phyloP scores from a whole-genome alignment of 306 rosid genomes.

The Vigna nakashimae region DNA sequence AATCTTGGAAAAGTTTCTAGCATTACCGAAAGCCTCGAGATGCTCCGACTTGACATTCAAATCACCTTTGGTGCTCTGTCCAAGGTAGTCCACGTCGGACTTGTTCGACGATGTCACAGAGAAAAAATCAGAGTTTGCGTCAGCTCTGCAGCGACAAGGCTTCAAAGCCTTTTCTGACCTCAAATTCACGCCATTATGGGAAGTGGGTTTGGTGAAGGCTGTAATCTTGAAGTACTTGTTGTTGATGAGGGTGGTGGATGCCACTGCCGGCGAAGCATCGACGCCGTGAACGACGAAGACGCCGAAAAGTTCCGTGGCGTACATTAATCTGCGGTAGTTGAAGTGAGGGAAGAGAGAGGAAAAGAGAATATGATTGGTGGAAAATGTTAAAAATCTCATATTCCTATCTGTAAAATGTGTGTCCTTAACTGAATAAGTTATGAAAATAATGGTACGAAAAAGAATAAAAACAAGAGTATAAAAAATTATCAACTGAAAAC shows the following conservation, averaged over 20 bases:
- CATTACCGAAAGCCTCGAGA: slow-evolving; percentile 76
- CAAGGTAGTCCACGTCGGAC: slow-evolving; percentile 87
- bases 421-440: too few species aligned
- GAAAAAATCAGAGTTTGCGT: slow-evolving; percentile 64
- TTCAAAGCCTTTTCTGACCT: slow-evolving; percentile 26
- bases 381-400: too few species aligned
- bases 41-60: slow-evolving; percentile 80
- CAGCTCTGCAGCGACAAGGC: slow-evolving; percentile 46
- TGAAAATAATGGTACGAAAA: too few species aligned
- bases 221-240: slow-evolving; percentile 36
- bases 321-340: slow-evolving; percentile 42
- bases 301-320: slow-evolving; percentile 45
- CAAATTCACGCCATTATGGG: background rate
- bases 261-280: slow-evolving; percentile 41
- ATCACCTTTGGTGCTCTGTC: slow-evolving; percentile 95
- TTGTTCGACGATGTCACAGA: slow-evolving; percentile 70
- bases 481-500: too few species aligned
- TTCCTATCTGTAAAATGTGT: too few species aligned
- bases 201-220: slow-evolving; percentile 27
- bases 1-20: slow-evolving; percentile 8
- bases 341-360: background rate
- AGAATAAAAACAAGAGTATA: too few species aligned
- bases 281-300: slow-evolving; percentile 39
- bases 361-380: background rate
- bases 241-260: slow-evolving; percentile 10